A percentile compares a stretch with the other conserved stretches of the same genome.
Conservation (phyloP, 257 asterid genomes). For the Catharanthus roseus region DNA sequence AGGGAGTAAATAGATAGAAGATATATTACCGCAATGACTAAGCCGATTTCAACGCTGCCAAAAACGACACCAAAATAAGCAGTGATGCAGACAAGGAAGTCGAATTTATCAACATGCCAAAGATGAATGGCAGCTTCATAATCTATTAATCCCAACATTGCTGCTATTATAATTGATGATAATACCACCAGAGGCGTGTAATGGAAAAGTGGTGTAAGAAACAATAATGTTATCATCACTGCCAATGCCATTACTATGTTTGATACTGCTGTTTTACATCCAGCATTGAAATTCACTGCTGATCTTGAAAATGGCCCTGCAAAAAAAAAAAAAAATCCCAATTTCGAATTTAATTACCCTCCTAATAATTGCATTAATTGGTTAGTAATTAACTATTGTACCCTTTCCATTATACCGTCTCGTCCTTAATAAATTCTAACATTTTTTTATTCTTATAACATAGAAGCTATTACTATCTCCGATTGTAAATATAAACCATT, state of each 20-base stretch:
- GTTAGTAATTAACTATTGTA: no score
- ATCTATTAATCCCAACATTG: conserved; percentile 95
- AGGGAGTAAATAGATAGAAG: no score
- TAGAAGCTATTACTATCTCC: no score
- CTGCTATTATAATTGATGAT: conserved; percentile 73
- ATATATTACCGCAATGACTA: conserved; percentile 57
- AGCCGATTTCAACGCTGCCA: conserved; percentile 68
- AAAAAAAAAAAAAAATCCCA: no score
- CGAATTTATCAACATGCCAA: conserved; percentile 83
- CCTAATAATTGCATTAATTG: no score
- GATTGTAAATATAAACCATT: no score
- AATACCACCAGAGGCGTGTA: conserved; percentile 91
- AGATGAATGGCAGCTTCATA: conserved; percentile 86
- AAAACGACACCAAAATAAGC: conserved; percentile 83
- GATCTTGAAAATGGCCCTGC: conserved; percentile 93
- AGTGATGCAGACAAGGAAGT: conserved; percentile 74
- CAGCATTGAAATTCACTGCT: conserved; percentile 95
- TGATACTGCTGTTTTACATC: conserved; percentile 92
- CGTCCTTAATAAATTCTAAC: no score
- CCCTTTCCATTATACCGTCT: no score
- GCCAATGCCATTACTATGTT: conserved; percentile 94
- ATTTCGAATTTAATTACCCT: no score
- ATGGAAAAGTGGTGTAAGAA: conserved; percentile 75
- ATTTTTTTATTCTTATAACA: no score
- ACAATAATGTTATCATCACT: conserved; percentile 71